Evolutionary conservation across 129 eudicot genomes (phyloP), one percentile per base, ranked within the genome.

Genomic region (Ambrosia artemisiifolia): DNA sequence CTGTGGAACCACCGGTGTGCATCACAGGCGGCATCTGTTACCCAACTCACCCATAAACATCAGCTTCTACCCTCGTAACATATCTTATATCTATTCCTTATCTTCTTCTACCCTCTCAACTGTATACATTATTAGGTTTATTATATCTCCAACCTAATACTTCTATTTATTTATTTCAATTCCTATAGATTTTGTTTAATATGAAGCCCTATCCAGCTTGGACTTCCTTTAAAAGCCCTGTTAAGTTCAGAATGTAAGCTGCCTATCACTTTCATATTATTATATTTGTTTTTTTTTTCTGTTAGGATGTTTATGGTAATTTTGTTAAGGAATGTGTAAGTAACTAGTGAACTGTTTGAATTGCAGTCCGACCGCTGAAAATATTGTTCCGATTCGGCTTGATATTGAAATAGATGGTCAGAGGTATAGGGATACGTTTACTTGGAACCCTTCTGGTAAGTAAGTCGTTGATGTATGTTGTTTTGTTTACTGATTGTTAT

Each of bases 361-460:
- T 10, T 36, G 71, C 92, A 93, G 98, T 69, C 96, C 98, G 62
- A 87, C 98, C 3, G 83, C 98, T 11, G 96, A 93, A 38, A 93
- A 89, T 78, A 78, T 93, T 53, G 83, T 93, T 69, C 96, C 98
- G 4, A 84, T 93, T 64, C 92, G 98, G 24, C 85, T 93, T 65
- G 98, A 93, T 70, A 81, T 93, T 70, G 96, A 89, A 68, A 80
- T 87, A 36, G 96, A 93, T 70, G 96, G 96, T 34, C 96, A 89
- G 65, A 82, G 87, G 69, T 85, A 75, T 70, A 85, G 85, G 75
- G 98, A 93, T 85, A 88, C 96, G 44, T 90, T 93, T 78, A 84
- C 85, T 28, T 93, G 98, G 96, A 90, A 93, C 65, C 95, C 96
- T 63, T 80, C 90, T 66, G 98, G 96, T 89, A 84, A 64, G 96